Evolutionary conservation across 2,329 filamentous ascomycete genomes (phyloP).

Genomic region (Calonectria naviculata): DNA sequence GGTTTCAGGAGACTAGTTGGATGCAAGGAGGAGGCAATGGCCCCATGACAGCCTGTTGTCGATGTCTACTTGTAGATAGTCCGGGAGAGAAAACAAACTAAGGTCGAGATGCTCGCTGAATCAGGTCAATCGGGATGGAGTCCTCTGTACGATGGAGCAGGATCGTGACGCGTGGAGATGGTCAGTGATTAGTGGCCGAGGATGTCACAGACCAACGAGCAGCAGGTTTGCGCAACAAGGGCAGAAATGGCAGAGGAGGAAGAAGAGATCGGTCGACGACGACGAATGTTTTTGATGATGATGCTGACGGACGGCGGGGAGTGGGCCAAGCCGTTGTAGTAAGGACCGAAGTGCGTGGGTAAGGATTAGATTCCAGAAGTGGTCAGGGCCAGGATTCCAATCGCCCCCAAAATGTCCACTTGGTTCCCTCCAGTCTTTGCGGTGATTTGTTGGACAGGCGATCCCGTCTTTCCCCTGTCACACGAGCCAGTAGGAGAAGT

Average conservation of each 20-base stretch:
- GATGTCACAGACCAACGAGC: not conserved
- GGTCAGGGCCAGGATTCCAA: not conserved
- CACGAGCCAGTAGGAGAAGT: not conserved
- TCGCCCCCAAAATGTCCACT: conserved; percentile 1
- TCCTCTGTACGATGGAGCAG: not conserved
- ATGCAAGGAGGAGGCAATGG: conserved; percentile 7
- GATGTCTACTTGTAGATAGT: not conserved
- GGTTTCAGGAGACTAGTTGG: conserved; percentile 3
- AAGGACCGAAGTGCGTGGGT: not conserved
- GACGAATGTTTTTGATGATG: not conserved
- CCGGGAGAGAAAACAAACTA: not conserved
- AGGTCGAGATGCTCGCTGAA: not conserved
- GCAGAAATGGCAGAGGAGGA: not conserved
- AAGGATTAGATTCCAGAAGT: not conserved
- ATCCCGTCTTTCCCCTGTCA: not conserved
- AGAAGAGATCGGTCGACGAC: not conserved
- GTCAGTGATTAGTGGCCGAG: not conserved
- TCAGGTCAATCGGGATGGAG: not conserved
- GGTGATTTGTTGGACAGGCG: not conserved
- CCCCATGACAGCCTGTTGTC: conserved; percentile 22
- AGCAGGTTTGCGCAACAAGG: not conserved
- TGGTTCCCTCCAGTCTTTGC: not conserved
- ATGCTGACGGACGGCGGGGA: not conserved
- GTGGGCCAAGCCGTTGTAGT: not conserved
- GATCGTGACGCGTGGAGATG: not conserved